These are phyloP conservation scores for Chlorella sp. DNA, from an alignment of 139 green algal species.

Conservation along the genomic window DNA sequence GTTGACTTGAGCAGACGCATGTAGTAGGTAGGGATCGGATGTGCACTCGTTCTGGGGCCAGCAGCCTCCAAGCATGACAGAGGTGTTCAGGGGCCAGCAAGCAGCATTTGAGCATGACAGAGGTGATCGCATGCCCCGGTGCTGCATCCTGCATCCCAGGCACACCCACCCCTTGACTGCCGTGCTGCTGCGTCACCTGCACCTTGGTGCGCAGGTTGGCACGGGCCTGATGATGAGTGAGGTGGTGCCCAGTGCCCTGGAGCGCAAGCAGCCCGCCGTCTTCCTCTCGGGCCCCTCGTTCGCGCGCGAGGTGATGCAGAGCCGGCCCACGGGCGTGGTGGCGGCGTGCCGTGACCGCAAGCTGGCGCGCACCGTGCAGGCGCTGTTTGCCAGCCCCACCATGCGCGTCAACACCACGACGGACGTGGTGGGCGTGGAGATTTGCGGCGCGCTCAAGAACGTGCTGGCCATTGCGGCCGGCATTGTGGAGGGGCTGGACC, in stretches of 20 bases:
- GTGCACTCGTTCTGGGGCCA: too few species aligned
- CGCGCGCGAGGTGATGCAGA: conserved; percentile 83
- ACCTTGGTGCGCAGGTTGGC: conserved; percentile 77
- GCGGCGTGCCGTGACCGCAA: conserved; percentile 66
- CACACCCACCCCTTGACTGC: too few species aligned
- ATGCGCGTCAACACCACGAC: conserved; percentile 92
- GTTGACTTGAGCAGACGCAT: too few species aligned
- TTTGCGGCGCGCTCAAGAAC: conserved; percentile 98
- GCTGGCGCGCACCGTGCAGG: conserved; percentile 49
- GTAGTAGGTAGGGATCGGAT: too few species aligned
- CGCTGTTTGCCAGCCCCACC: conserved; percentile 79
- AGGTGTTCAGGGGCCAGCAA: too few species aligned
- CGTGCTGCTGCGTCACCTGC: too few species aligned
- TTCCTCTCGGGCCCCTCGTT: conserved; percentile 95
- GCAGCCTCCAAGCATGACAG: too few species aligned
- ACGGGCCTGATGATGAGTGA: conserved; percentile 89
- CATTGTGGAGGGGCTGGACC: conserved; percentile 93
- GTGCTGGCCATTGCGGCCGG: conserved; percentile 97
- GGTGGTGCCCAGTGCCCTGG: conserved; percentile 81
- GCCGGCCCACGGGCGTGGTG: conserved; percentile 76
- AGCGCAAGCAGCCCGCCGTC: conserved; percentile 73
- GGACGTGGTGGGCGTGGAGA: conserved; percentile 95
- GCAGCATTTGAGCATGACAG: too few species aligned
- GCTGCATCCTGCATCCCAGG: too few species aligned
- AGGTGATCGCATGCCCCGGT: too few species aligned